Evolutionary conservation across 2,329 filamentous ascomycete genomes (phyloP).

Genomic region (Acephala macrosclerotiorum): DNA sequence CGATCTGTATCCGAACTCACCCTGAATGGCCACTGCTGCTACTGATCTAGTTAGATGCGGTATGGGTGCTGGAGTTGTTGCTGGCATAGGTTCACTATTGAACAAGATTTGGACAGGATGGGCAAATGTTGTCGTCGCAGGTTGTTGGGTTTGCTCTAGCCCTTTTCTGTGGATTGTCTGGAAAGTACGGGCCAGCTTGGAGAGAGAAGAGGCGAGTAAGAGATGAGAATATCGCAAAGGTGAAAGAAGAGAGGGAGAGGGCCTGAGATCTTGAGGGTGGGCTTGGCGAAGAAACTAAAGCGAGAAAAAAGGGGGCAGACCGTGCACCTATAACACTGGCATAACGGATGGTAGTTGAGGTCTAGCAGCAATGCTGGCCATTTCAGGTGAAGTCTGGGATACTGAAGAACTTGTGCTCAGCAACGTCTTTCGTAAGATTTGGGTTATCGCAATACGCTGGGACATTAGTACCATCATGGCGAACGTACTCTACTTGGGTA

Average conservation of each 20-base stretch:
- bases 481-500: too few species aligned
- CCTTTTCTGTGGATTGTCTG: neutral
- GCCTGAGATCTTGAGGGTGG: neutral
- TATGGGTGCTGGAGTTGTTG: conserved; percentile 61
- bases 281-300: neutral
- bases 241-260: neutral
- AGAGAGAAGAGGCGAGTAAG: neutral
- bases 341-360: too few species aligned
- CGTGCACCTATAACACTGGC: neutral
- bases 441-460: too few species aligned
- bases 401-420: too few species aligned
- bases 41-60: conserved; percentile 64
- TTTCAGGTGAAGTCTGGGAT: too few species aligned
- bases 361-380: too few species aligned
- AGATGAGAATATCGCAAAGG: neutral
- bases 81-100: conserved; percentile 60
- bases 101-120: conserved; percentile 57
- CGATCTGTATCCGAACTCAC: conserved; percentile 48
- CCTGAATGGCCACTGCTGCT: conserved; percentile 61
- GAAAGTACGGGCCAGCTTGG: neutral
- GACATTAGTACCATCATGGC: too few species aligned
- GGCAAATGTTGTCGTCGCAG: conserved; percentile 40
- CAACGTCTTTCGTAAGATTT: too few species aligned
- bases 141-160: neutral
- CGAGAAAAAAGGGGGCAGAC: neutral